A percentile compares a stretch with the other conserved stretches of the same genome.
These are phyloP conservation scores for Citrus medica DNA, from an alignment of 345 rosid genomes.

Conservation along the genomic window DNA sequence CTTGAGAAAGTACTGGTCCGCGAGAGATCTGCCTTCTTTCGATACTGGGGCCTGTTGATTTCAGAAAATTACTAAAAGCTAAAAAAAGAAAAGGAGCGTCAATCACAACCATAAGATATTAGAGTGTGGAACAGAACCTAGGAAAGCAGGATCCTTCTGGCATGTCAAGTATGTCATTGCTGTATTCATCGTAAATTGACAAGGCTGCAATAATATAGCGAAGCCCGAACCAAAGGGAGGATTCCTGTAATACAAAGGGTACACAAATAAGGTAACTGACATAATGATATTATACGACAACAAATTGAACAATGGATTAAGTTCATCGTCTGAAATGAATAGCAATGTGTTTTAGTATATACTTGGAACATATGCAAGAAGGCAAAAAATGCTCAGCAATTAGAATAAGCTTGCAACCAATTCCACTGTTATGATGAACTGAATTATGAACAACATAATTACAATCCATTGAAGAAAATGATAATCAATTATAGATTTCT, in stretches of 20 bases:
- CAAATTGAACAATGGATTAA: background rate
- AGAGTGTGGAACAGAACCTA: conserved; percentile 40
- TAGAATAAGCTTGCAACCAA: background rate
- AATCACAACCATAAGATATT: background rate
- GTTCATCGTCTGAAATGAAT: background rate
- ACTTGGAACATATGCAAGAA: background rate
- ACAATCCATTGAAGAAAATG: background rate
- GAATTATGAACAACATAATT: background rate
- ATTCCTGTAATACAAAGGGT: conserved; percentile 52
- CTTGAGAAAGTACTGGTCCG: conserved; percentile 39
- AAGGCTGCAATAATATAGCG: conserved; percentile 72
- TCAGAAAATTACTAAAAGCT: conserved; percentile 2
- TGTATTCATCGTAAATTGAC: conserved; percentile 88
- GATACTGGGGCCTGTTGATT: conserved; percentile 55
- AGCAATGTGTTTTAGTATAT: background rate
- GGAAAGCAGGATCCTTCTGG: conserved; percentile 93
- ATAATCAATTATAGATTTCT: background rate
- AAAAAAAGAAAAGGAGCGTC: background rate
- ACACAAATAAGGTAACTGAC: background rate
- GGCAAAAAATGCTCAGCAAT: background rate
- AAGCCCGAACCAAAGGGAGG: conserved; percentile 88
- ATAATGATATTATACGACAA: background rate
- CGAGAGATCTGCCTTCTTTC: conserved; percentile 28
- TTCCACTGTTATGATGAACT: background rate
- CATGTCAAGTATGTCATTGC: conserved; percentile 87